Evolutionary conservation across 2,329 filamentous ascomycete genomes (phyloP).

Genomic region (Ophiostoma sp.): DNA sequence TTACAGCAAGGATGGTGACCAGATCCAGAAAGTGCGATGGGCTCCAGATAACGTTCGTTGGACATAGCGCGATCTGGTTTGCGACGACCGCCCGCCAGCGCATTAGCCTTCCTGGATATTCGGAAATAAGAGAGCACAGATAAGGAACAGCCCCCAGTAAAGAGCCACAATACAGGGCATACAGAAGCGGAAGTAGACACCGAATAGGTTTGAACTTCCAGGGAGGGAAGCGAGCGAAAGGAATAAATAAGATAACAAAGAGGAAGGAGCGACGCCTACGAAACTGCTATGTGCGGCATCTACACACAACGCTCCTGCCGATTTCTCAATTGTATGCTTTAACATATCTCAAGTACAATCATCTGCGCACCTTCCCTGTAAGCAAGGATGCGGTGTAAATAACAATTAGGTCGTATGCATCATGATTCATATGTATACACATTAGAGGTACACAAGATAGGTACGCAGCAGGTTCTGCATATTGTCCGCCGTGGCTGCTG

Average conservation of each 20-base stretch:
- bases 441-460: not conserved
- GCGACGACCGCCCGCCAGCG: no score
- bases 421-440: not conserved
- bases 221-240: not conserved
- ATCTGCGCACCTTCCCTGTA: not conserved
- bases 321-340: no score
- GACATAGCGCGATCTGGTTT: not conserved
- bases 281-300: no score
- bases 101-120: not conserved
- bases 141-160: not conserved
- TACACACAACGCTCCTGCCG: no score
- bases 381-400: not conserved
- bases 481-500: constrained; percentile 11
- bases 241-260: no score
- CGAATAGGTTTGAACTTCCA: not conserved
- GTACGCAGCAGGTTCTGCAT: not conserved
- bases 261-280: not conserved
- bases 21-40: not conserved
- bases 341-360: no score
- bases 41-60: constrained; percentile 7
- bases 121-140: not conserved
- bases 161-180: not conserved
- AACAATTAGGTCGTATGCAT: not conserved
- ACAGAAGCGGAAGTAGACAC: not conserved
- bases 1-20: not conserved